These are phyloP conservation scores for Macaranga tanarius DNA, from an alignment of 441 rosid species.

Conservation along the genomic window DNA sequence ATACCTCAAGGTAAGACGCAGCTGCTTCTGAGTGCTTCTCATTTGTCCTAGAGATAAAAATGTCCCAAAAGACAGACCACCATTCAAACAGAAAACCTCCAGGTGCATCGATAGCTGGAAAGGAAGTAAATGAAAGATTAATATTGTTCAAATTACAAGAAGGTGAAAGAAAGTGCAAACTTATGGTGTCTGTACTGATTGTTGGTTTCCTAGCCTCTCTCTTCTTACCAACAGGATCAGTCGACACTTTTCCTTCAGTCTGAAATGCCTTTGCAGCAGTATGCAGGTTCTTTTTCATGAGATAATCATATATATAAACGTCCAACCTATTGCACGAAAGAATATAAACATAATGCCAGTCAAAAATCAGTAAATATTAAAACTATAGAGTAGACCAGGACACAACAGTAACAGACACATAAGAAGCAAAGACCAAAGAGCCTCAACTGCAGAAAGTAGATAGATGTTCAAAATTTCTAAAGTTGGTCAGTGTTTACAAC, in stretches of 20 bases:
- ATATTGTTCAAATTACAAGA: constrained; percentile 3
- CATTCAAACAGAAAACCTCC: constrained; percentile 63
- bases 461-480: background rate
- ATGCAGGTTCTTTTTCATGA: constrained; percentile 54
- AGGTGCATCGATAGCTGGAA: constrained; percentile 58
- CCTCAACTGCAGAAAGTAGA: background rate
- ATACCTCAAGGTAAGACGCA: constrained; percentile 49
- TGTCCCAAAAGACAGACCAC: constrained; percentile 75
- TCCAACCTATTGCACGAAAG: constrained; percentile 44
- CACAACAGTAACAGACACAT: background rate
- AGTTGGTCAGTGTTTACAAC: background rate
- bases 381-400: background rate
- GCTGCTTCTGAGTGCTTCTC: constrained; percentile 50
- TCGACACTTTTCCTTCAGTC: constrained; percentile 50
- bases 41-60: constrained; percentile 46
- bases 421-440: background rate
- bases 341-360: background rate
- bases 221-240: constrained; percentile 52
- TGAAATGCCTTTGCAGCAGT: constrained; percentile 51
- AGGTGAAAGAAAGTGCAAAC: background rate
- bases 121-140: constrained; percentile 5
- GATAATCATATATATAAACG: constrained; percentile 55
- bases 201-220: background rate
- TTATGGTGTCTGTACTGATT: background rate
- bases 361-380: background rate